Conservation (phyloP, 768 basidiomycete species). For the Tricholomella constricta region DNA sequence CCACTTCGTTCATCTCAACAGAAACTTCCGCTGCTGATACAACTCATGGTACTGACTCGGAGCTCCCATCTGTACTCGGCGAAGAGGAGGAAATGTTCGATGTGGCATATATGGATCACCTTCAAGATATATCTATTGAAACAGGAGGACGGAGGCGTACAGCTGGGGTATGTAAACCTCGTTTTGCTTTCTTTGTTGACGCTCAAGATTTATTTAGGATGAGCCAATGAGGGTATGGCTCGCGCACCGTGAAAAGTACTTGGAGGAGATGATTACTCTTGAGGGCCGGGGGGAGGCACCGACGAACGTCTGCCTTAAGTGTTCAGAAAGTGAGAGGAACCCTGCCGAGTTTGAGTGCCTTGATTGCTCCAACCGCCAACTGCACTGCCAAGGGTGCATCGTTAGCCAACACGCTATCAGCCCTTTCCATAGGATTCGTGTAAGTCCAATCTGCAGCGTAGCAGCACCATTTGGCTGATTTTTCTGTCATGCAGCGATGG, state of each 20-base stretch:
- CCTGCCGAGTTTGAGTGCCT: constrained; percentile 6
- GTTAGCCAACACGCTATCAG: background rate
- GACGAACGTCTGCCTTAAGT: background rate
- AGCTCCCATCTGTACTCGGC: too few species aligned
- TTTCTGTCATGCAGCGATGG: constrained; percentile 1
- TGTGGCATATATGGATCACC: constrained; percentile 3
- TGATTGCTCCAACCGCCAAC: constrained; percentile 1
- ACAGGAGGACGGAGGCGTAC: background rate
- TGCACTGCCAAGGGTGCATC: constrained; percentile 10
- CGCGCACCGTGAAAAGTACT: constrained; percentile 3
- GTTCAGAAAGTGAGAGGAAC: background rate
- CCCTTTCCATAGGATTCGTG: constrained; percentile 13
- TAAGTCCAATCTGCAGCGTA: background rate
- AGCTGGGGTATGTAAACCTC: constrained; percentile 2
- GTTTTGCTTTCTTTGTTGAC: background rate
- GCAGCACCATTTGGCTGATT: too few species aligned
- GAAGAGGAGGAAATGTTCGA: background rate
- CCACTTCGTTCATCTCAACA: background rate
- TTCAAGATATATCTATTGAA: background rate
- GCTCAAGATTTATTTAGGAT: constrained; percentile 6
- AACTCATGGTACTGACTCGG: too few species aligned
- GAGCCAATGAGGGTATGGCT: constrained; percentile 8
- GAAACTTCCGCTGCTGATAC: background rate
- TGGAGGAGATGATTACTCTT: constrained; percentile 14
- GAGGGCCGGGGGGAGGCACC: constrained; percentile 4